A percentile compares a stretch with the other conserved stretches of the same genome.
Evolutionary conservation across 345 rosid species (phyloP).

Genomic region (Eutrema yunnanense): DNA sequence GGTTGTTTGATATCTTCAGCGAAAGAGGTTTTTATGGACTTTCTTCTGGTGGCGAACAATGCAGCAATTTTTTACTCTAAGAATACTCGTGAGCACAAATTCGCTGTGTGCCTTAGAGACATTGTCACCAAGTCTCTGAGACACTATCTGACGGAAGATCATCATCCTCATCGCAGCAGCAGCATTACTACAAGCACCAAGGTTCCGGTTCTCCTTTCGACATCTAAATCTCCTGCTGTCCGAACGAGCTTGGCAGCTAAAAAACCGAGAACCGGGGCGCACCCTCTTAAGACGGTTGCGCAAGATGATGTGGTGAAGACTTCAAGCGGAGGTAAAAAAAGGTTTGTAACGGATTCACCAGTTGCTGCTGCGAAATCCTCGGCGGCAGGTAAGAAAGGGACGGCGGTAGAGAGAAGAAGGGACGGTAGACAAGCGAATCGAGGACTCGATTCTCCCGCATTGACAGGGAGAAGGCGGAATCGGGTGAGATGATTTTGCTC

Average conservation of each 20-base stretch:
- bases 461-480: constrained; percentile 45
- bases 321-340: constrained; percentile 29
- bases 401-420: not conserved
- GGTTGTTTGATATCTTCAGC: constrained; percentile 38
- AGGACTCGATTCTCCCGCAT: constrained; percentile 22
- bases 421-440: constrained; percentile 2
- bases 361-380: constrained; percentile 38
- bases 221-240: constrained; percentile 19
- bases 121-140: constrained; percentile 43
- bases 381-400: constrained; percentile 29
- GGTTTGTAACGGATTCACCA: constrained; percentile 28
- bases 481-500: constrained; percentile 36
- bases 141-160: constrained; percentile 37
- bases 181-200: constrained; percentile 13
- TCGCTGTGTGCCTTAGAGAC: constrained; percentile 54
- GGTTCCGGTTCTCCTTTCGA: not conserved
- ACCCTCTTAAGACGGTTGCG: constrained; percentile 7
- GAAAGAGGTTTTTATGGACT: constrained; percentile 58
- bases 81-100: constrained; percentile 79
- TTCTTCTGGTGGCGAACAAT: constrained; percentile 71
- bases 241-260: constrained; percentile 24
- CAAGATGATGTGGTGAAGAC: constrained; percentile 19
- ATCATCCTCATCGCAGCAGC: constrained; percentile 23
- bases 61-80: constrained; percentile 66
- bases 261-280: constrained; percentile 32